A percentile compares a stretch with the other conserved stretches of the same genome.
phyloP scores from a whole-genome alignment of 148 eudicot genomes.

The Rhododendron williamsianum region DNA sequence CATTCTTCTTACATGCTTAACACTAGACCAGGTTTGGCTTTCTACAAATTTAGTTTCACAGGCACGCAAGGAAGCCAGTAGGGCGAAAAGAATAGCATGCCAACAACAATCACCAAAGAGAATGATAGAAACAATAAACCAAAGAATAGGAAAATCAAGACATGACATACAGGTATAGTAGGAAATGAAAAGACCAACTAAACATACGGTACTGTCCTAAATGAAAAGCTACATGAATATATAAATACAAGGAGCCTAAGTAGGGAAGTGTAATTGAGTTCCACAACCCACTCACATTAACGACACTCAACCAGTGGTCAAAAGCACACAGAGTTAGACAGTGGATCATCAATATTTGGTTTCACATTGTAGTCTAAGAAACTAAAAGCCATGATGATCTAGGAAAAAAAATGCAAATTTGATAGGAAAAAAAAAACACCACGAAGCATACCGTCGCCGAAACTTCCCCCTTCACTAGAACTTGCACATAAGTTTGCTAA shows the following conservation, averaged over 20 bases:
- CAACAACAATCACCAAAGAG: conserved; percentile 4
- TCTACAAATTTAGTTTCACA: background rate
- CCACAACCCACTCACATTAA: background rate
- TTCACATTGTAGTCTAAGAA: background rate
- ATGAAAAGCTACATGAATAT: background rate
- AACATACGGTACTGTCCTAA: background rate
- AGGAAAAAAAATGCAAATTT: background rate
- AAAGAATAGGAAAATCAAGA: background rate
- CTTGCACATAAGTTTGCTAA: background rate
- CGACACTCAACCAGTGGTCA: background rate
- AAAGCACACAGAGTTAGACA: background rate
- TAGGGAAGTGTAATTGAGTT: background rate
- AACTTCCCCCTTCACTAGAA: background rate
- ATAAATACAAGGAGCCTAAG: background rate
- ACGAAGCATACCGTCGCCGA: background rate
- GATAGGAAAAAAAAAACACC: background rate
- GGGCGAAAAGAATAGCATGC: conserved; percentile 63
- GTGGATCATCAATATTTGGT: background rate
- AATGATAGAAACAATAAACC: background rate
- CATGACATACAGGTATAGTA: background rate
- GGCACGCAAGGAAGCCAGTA: conserved; percentile 6
- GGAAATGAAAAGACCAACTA: background rate
- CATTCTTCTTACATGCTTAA: conserved; percentile 55
- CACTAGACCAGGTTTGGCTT: conserved; percentile 39
- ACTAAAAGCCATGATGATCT: background rate